phyloP scores from a whole-genome alignment of 768 basidiomycete genomes.

The Lanmaoa pseudosensibilis region DNA sequence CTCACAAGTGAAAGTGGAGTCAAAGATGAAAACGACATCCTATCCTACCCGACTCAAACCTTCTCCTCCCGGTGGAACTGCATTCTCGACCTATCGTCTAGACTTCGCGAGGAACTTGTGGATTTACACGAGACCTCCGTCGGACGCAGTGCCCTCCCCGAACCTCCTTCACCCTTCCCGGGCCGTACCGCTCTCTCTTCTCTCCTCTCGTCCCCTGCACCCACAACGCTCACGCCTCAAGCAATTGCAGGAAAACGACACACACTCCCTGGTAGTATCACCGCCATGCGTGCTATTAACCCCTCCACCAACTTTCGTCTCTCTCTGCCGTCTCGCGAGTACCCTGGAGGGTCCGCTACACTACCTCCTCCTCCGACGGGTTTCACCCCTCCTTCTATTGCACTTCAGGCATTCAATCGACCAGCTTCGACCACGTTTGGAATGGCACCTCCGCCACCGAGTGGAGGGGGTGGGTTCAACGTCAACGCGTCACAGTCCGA shows the following conservation, averaged over 20 bases:
- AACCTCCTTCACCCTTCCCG: slow-evolving; percentile 82
- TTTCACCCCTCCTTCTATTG: slow-evolving; percentile 37
- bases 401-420: slow-evolving; percentile 34
- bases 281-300: slow-evolving; percentile 32
- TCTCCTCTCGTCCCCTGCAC: slow-evolving; percentile 27
- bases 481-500: slow-evolving; percentile 13
- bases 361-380: slow-evolving; percentile 7
- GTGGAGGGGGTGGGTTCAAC: slow-evolving; percentile 11
- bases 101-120: slow-evolving; percentile 22
- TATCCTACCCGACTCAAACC: slow-evolving; percentile 61
- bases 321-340: slow-evolving; percentile 31
- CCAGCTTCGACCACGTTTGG: slow-evolving; percentile 35
- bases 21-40: slow-evolving; percentile 14
- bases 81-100: slow-evolving; percentile 69
- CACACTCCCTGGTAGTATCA: slow-evolving; percentile 42
- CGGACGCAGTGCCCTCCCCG: slow-evolving; percentile 53
- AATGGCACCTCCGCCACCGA: slow-evolving; percentile 33
- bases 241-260: slow-evolving; percentile 60
- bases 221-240: slow-evolving; percentile 25
- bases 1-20: slow-evolving; percentile 27
- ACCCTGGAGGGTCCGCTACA: slow-evolving; percentile 14
- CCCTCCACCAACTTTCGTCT: slow-evolving; percentile 20
- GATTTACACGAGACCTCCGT: slow-evolving; percentile 16
- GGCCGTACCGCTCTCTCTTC: slow-evolving; percentile 30
- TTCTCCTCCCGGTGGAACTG: slow-evolving; percentile 93